phyloP scores from a whole-genome alignment of 306 rosid species.

The Cucurbita pepo region DNA sequence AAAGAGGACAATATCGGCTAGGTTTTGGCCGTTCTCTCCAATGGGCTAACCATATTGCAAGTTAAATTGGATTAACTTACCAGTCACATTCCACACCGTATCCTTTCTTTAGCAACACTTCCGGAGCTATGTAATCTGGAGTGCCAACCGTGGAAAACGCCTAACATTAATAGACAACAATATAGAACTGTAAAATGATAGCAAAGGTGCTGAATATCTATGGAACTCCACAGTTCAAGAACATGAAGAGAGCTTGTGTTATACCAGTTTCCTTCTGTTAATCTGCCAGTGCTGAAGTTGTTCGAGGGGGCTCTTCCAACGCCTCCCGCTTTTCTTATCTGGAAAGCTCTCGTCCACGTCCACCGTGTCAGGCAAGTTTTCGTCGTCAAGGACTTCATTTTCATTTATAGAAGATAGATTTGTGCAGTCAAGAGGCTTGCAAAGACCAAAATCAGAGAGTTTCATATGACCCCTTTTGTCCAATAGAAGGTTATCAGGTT shows the following conservation, averaged over 20 bases:
- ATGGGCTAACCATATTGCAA: not conserved
- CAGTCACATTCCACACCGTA: slow-evolving; percentile 84
- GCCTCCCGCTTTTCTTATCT: slow-evolving; percentile 50
- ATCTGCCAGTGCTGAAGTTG: slow-evolving; percentile 91
- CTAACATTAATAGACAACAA: slow-evolving; percentile 26
- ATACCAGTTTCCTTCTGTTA: slow-evolving; percentile 51
- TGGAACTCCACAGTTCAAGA: too few relatives aligned
- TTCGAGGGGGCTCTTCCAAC: slow-evolving; percentile 80
- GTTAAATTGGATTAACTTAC: slow-evolving; percentile 22
- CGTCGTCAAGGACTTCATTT: slow-evolving; percentile 58
- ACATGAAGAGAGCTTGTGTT: not conserved
- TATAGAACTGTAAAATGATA: not conserved
- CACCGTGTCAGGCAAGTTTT: slow-evolving; percentile 56
- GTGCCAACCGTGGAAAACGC: slow-evolving; percentile 79
- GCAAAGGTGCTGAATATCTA: too few relatives aligned
- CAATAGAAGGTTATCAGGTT: slow-evolving; percentile 86
- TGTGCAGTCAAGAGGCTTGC: slow-evolving; percentile 86
- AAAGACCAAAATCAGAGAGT: slow-evolving; percentile 89
- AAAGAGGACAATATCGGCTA: too few relatives aligned
- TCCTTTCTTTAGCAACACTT: slow-evolving; percentile 77
- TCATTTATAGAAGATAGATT: slow-evolving; percentile 57
- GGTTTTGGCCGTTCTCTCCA: too few relatives aligned
- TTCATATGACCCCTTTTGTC: slow-evolving; percentile 76
- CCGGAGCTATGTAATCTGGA: slow-evolving; percentile 15
- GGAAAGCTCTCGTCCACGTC: slow-evolving; percentile 31